Percentiles rank a stretch among this genome's conserved stretches.
phyloP scores from a whole-genome alignment of 176 grass and related monocot genomes.

The Zoysia japonica region DNA sequence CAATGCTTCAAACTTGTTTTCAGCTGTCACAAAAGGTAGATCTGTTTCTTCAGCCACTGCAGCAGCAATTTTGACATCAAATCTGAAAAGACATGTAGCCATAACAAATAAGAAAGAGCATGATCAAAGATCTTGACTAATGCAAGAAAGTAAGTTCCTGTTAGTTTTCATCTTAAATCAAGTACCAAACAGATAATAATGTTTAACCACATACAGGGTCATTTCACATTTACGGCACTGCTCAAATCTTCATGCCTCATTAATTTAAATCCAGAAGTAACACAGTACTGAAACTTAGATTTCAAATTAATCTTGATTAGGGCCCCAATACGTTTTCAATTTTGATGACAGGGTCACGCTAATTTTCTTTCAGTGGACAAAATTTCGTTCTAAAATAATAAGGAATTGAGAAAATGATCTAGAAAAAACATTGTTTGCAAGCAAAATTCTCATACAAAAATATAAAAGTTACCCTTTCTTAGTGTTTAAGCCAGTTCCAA shows the following conservation, averaged over 20 bases:
- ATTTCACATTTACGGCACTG: not conserved
- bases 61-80: slow-evolving; percentile 95
- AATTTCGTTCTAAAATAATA: not conserved
- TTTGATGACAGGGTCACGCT: slow-evolving; percentile 12
- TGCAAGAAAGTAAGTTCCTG: not conserved
- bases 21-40: slow-evolving; percentile 90
- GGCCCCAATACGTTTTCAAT: not conserved
- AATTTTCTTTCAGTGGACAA: not conserved
- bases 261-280: slow-evolving; percentile 7
- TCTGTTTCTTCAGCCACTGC: slow-evolving; percentile 86
- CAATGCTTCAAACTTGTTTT: slow-evolving; percentile 99
- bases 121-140: not conserved
- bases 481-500: slow-evolving; percentile 96
- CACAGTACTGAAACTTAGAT: slow-evolving; percentile 14
- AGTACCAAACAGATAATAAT: slow-evolving; percentile 7
- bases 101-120: slow-evolving; percentile 33
- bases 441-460: too few relatives aligned
- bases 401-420: too few relatives aligned
- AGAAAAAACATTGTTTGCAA: too few relatives aligned
- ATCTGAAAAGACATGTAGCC: slow-evolving; percentile 54
- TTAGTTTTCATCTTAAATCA: slow-evolving; percentile 10
- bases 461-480: slow-evolving; percentile 74
- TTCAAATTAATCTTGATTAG: slow-evolving; percentile 7
- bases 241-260: slow-evolving; percentile 8
- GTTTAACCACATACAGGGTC: slow-evolving; percentile 9